Base-by-base conservation (phyloP, 805 yeast species). In the Kodamaea laetipori region DNA sequence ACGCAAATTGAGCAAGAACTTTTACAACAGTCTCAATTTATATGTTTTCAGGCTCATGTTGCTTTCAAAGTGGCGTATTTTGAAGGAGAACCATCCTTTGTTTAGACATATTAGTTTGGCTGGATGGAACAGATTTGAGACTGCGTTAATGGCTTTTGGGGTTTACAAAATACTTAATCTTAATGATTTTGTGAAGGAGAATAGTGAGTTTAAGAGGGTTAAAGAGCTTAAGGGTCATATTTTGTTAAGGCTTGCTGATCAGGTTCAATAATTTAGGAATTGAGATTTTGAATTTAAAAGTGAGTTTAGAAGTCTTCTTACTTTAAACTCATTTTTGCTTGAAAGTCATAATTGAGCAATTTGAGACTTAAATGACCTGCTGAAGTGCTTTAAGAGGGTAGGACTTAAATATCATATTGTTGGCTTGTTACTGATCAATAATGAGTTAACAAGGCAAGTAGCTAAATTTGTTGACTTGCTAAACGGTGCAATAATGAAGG, bases 21-120 rank as follows among this genome's bases (percentile, higher is more conserved):
- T 64, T 41, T 46, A 65, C 44, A 55, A 67, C 28, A 60, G 50
- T 4, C 41, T 68, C 44, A 64, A 60, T 49, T 43, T 63, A 37
- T 69, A 69, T 48, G 52, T 70, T 24, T 48, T 64, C 34, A 55
- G 67, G 40, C 50, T 69, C 39, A 57, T 69, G 1, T 47, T 69
- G n/a, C 47, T 70, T 23, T 66, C 70, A 8, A 69, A 69, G 48
- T 70, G 76, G 76, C 57, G 76, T 31, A 67, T 66, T 25, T 44
- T 57, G 25, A 69, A 69, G 51, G 72, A 66, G 16, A 63, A 65
- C 53, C 71, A 66, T 46, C 71, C 71, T 0, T 49, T 53, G 46
- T 64, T 69, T 49, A 57, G 50, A 25, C 10, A 46, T 13, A 44
- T 67, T 23, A 56, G 53, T 21, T 43, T 59, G 13, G 54, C 50